Evolutionary conservation across 2,329 filamentous ascomycete genomes (phyloP).

Genomic region (Exophiala calicioides): DNA sequence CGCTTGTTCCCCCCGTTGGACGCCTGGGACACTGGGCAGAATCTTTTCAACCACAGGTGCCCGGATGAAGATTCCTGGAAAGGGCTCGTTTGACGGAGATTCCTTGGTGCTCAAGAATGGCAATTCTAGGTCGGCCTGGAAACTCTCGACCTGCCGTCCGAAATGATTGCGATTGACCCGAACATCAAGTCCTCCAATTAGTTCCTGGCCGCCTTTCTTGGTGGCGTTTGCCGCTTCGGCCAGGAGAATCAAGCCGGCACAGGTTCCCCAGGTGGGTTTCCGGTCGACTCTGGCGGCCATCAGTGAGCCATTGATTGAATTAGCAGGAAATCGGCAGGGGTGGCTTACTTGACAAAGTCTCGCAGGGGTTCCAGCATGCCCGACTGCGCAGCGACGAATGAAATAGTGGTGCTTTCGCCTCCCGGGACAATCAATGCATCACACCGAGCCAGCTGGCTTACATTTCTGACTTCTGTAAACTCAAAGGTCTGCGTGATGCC

Average conservation of each 20-base stretch:
- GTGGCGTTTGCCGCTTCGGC: slow-evolving; percentile 84
- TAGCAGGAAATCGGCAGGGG: background rate
- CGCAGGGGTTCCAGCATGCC: slow-evolving; percentile 80
- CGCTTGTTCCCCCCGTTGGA: slow-evolving; percentile 53
- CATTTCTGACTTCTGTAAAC: slow-evolving; percentile 79
- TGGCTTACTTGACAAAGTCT: slow-evolving; percentile 81
- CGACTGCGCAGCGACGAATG: slow-evolving; percentile 79
- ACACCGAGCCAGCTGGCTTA: slow-evolving; percentile 68
- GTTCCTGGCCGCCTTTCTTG: slow-evolving; percentile 87
- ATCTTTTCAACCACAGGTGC: slow-evolving; percentile 90
- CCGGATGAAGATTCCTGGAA: slow-evolving; percentile 86
- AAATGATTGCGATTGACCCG: slow-evolving; percentile 94
- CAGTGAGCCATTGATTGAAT: slow-evolving; percentile 18
- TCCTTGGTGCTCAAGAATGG: slow-evolving; percentile 60
- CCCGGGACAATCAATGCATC: slow-evolving; percentile 87
- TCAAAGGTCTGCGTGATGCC: slow-evolving; percentile 47
- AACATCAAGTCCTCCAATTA: slow-evolving; percentile 89
- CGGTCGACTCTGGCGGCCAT: slow-evolving; percentile 60
- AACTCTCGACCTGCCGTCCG: slow-evolving; percentile 88
- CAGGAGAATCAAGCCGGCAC: slow-evolving; percentile 88
- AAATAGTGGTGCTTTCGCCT: slow-evolving; percentile 92
- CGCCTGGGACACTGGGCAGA: slow-evolving; percentile 54
- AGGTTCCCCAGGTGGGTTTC: slow-evolving; percentile 93
- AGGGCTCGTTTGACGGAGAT: slow-evolving; percentile 49
- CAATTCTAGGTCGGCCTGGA: slow-evolving; percentile 72